These are phyloP conservation scores for Canariomyces notabilis DNA, from an alignment of 2,329 filamentous ascomycete genomes.

Conservation along the genomic window DNA sequence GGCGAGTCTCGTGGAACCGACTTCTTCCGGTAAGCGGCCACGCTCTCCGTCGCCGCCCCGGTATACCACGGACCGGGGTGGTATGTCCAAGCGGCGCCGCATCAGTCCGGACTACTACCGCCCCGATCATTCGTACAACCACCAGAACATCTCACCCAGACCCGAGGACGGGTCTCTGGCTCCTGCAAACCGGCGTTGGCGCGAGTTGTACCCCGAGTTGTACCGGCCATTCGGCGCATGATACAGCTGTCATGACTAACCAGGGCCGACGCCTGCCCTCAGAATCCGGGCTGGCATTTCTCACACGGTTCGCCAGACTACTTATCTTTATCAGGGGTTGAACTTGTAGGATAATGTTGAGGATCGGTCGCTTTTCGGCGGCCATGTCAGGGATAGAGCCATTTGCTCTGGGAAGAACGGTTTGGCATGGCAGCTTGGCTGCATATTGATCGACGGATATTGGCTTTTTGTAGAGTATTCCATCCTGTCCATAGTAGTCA, in stretches of 20 bases:
- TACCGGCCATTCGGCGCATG: too few species aligned
- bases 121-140: too few species aligned
- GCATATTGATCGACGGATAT: neutral
- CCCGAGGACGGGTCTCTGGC: neutral
- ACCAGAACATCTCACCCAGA: too few species aligned
- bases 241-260: too few species aligned
- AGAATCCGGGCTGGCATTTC: too few species aligned
- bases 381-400: neutral
- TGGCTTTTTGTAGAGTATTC: neutral
- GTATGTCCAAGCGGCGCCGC: neutral
- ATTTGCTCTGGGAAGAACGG: too few species aligned
- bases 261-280: too few species aligned
- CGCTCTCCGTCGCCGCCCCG: neutral
- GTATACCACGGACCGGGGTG: neutral
- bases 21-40: neutral
- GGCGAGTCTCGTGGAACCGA: constrained; percentile 3
- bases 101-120: neutral
- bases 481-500: neutral
- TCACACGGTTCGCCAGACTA: too few species aligned
- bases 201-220: neutral
- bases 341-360: too few species aligned
- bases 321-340: too few species aligned
- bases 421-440: neutral
- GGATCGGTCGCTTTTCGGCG: neutral
- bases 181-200: neutral